A percentile compares a stretch with the other conserved stretches of the same genome.
These are phyloP conservation scores for Bruguiera sexangula DNA, from an alignment of 345 rosid species.

Conservation along the genomic window DNA sequence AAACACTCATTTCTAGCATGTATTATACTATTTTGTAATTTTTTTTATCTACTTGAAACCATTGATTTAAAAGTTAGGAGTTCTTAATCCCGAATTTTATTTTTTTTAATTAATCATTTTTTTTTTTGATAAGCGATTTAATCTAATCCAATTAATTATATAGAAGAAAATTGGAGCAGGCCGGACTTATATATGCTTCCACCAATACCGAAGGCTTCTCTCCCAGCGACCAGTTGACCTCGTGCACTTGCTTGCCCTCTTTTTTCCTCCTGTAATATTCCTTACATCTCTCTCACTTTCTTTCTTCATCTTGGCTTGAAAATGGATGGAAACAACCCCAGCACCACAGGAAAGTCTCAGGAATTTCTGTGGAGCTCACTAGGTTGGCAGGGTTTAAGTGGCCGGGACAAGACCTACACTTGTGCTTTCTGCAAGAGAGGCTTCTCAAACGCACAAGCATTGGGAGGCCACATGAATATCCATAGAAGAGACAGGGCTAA, in stretches of 20 bases:
- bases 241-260: not conserved
- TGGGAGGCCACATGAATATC: slow-evolving; percentile 36
- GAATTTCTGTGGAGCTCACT: slow-evolving; percentile 5
- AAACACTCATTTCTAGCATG: no score
- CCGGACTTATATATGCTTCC: not conserved
- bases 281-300: not conserved
- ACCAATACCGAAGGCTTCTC: no score
- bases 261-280: not conserved
- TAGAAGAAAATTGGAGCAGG: not conserved
- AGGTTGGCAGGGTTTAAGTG: slow-evolving; percentile 9
- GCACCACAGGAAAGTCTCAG: slow-evolving; percentile 16
- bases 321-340: slow-evolving; percentile 24
- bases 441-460: slow-evolving; percentile 29
- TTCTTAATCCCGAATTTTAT: no score
- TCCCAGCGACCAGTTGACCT: slow-evolving; percentile 25
- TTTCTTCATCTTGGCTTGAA: not conserved
- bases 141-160: not conserved
- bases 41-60: no score
- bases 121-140: no score
- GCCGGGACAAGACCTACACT: slow-evolving; percentile 29
- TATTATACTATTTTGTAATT: no score
- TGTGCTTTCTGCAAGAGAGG: slow-evolving; percentile 34
- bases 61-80: no score
- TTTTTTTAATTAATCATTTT: no score
- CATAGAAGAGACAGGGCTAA: slow-evolving; percentile 34